Evolutionary conservation across 148 eudicot genomes (phyloP).

Genomic region (Rhododendron mucronatum): DNA sequence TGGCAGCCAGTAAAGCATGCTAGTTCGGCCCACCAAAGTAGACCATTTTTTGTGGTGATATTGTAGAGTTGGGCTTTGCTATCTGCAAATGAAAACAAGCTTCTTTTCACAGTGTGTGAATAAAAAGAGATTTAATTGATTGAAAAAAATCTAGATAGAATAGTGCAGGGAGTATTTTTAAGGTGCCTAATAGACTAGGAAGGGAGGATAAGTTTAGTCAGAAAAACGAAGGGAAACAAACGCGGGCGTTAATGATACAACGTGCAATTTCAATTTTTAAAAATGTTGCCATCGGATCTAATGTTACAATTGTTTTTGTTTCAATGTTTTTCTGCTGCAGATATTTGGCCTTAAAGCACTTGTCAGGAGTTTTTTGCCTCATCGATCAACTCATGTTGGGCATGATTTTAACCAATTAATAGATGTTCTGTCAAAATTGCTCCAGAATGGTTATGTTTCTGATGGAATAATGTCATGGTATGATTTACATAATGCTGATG

Average conservation of each 20-base stretch:
- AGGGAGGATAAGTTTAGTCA: not conserved
- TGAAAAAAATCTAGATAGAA: not conserved
- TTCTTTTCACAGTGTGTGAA: not conserved
- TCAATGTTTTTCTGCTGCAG: slow-evolving; percentile 29
- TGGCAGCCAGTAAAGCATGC: not conserved
- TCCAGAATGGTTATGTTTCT: slow-evolving; percentile 46
- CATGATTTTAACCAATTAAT: slow-evolving; percentile 10
- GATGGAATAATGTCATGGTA: slow-evolving; percentile 52
- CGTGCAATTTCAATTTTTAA: not conserved
- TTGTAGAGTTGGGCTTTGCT: not conserved
- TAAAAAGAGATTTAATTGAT: not conserved
- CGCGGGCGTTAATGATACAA: not conserved
- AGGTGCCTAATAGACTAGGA: not conserved
- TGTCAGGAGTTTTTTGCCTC: slow-evolving; percentile 67
- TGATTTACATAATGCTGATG: slow-evolving; percentile 1
- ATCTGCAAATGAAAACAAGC: not conserved
- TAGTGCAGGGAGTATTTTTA: not conserved
- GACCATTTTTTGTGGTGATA: not conserved
- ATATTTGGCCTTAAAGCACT: slow-evolving; percentile 79
- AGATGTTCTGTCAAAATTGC: slow-evolving; percentile 27
- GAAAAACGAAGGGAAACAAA: not conserved
- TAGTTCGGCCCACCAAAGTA: not conserved
- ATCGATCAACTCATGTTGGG: slow-evolving; percentile 34
- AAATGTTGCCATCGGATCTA: not conserved
- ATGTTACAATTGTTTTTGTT: not conserved